A percentile compares a stretch with the other conserved stretches of the same genome.
phyloP scores from a whole-genome alignment of 2,329 filamentous ascomycete genomes.

The Claviceps purpurea region DNA sequence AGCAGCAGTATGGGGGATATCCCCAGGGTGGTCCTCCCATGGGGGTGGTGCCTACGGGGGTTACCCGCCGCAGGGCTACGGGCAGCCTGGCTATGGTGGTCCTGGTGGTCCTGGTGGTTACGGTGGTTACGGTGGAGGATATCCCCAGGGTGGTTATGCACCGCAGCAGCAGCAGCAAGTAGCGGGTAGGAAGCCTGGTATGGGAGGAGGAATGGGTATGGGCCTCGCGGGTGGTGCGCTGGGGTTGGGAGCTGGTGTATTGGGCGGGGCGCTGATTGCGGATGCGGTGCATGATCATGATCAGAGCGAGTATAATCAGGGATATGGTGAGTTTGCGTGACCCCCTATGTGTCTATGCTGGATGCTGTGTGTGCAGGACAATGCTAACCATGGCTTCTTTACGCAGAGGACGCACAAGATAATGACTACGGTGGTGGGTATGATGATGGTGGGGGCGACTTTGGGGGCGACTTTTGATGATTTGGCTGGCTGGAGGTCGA shows the following conservation, averaged over 20 bases:
- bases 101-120: slow-evolving; percentile 20
- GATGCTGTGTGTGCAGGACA: too few species aligned
- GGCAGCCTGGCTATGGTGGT: slow-evolving; percentile 18
- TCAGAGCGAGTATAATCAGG: slow-evolving; percentile 40
- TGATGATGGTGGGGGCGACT: slow-evolving; percentile 6
- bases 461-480: slow-evolving; percentile 1
- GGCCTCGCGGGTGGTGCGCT: slow-evolving; percentile 64
- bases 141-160: slow-evolving; percentile 16
- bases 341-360: background rate
- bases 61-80: slow-evolving; percentile 8
- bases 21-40: background rate
- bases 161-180: slow-evolving; percentile 13
- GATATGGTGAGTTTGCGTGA: slow-evolving; percentile 22
- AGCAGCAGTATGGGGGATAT: slow-evolving; percentile 3
- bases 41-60: slow-evolving; percentile 5
- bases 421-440: slow-evolving; percentile 6
- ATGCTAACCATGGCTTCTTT: background rate
- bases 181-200: slow-evolving; percentile 28
- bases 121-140: slow-evolving; percentile 4
- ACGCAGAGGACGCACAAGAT: slow-evolving; percentile 17
- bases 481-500: background rate
- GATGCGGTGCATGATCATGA: slow-evolving; percentile 52
- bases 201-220: slow-evolving; percentile 28
- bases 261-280: slow-evolving; percentile 63
- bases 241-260: slow-evolving; percentile 66